These are phyloP conservation scores for Chrysanthemum seticuspe DNA, from an alignment of 129 eudicot genomes.

Conservation along the genomic window DNA sequence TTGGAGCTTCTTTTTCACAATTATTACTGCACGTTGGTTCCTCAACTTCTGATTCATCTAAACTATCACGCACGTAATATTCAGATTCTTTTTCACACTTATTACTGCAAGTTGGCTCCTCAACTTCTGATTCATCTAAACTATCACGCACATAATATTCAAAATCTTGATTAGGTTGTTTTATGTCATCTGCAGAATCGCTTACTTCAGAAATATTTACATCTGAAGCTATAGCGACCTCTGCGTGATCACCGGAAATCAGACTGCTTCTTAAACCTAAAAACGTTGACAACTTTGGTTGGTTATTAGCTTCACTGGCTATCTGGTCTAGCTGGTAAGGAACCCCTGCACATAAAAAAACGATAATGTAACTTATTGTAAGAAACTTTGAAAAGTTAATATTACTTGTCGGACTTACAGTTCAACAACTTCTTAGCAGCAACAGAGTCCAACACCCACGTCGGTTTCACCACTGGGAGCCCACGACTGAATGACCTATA, in stretches of 20 bases:
- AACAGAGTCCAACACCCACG: conserved; percentile 88
- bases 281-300: conserved; percentile 72
- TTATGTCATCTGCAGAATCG: conserved; percentile 35
- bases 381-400: neutral
- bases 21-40: conserved; percentile 38
- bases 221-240: neutral
- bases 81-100: conserved; percentile 24
- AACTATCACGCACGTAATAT: neutral
- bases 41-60: conserved; percentile 30
- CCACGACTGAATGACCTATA: conserved; percentile 91
- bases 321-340: conserved; percentile 91
- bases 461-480: conserved; percentile 89
- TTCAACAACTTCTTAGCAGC: conserved; percentile 75
- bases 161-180: conserved; percentile 26
- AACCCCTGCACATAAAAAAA: conserved; percentile 51
- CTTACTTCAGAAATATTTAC: conserved; percentile 30
- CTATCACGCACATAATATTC: conserved; percentile 20
- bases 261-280: conserved; percentile 40
- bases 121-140: conserved; percentile 23
- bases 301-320: conserved; percentile 56
- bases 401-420: conserved; percentile 47
- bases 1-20: conserved; percentile 30
- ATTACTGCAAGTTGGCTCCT: conserved; percentile 39
- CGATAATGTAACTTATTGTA: neutral
- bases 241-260: conserved; percentile 32